Conservation (phyloP, 805 yeast genomes). For the Yamadazyma ubonensis region DNA sequence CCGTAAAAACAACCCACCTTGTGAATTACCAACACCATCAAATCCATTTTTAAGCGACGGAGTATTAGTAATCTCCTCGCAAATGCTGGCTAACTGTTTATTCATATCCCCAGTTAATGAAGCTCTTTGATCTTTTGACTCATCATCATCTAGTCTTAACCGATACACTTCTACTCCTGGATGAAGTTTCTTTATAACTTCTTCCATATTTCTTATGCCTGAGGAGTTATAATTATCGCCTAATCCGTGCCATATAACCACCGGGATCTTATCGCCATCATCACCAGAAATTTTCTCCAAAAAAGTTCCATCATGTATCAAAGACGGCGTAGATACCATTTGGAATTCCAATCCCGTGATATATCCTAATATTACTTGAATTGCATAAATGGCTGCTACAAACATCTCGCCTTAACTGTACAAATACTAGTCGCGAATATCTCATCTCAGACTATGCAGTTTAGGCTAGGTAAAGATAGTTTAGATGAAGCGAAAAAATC, state of each 20-base stretch:
- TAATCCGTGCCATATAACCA: constrained; percentile 83
- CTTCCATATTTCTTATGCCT: constrained; percentile 50
- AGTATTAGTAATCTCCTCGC: constrained; percentile 48
- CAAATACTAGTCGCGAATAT: neutral
- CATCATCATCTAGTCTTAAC: constrained; percentile 49
- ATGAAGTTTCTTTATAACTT: constrained; percentile 39
- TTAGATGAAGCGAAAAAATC: constrained; percentile 12
- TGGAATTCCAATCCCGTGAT: neutral
- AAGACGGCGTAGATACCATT: neutral
- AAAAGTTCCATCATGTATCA: neutral
- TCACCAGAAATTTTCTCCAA: neutral
- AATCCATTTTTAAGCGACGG: constrained; percentile 55
- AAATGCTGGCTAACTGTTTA: constrained; percentile 52
- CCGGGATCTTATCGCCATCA: constrained; percentile 32
- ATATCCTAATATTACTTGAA: neutral
- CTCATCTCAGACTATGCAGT: constrained; percentile 6
- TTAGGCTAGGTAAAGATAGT: constrained; percentile 9
- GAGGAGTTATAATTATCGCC: constrained; percentile 71
- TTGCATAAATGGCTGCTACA: constrained; percentile 1
- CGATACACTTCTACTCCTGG: constrained; percentile 58
- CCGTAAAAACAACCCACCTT: constrained; percentile 80
- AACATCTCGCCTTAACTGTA: neutral
- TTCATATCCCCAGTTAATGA: constrained; percentile 62
- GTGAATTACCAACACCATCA: constrained; percentile 77
- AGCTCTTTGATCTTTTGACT: constrained; percentile 50